These are phyloP conservation scores for Hygrocybe punicea DNA, from an alignment of 768 basidiomycete genomes.

Conservation along the genomic window DNA sequence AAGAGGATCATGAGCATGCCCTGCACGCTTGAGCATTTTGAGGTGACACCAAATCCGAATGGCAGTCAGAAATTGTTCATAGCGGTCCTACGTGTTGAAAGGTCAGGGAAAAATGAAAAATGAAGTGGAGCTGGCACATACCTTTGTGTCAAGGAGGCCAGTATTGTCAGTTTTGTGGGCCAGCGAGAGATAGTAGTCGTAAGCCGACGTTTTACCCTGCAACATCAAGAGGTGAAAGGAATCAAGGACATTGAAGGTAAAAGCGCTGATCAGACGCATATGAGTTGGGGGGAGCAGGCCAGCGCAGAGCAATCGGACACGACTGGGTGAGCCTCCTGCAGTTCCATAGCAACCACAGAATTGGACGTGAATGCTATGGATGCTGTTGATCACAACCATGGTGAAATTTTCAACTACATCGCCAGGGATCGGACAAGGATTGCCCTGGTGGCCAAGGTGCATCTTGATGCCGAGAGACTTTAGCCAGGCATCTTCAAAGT, in stretches of 20 bases:
- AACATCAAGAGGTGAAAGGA: constrained; percentile 11
- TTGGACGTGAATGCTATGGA: constrained; percentile 19
- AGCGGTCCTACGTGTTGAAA: neutral
- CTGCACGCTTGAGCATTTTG: constrained; percentile 22
- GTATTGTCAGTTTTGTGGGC: constrained; percentile 6
- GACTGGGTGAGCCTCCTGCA: neutral
- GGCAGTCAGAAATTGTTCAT: constrained; percentile 5
- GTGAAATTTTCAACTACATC: neutral
- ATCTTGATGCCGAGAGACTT: constrained; percentile 4
- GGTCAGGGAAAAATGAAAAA: neutral
- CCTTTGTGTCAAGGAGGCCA: neutral
- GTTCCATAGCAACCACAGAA: constrained; percentile 24
- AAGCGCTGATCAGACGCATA: constrained; percentile 1
- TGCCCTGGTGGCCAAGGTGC: constrained; percentile 9
- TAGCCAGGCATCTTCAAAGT: constrained; percentile 1
- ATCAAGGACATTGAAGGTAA: constrained; percentile 10
- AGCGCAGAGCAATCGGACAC: constrained; percentile 4
- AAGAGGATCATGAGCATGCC: constrained; percentile 14
- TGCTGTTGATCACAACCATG: constrained; percentile 21
- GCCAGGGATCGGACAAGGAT: neutral
- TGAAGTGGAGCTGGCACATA: neutral
- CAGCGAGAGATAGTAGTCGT: constrained; percentile 7
- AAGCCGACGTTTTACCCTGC: constrained; percentile 7
- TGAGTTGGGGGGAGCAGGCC: constrained; percentile 5
- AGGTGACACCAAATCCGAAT: constrained; percentile 19